Base-by-base conservation (phyloP, 768 basidiomycete species). In the Boletus vinaceobasis region DNA sequence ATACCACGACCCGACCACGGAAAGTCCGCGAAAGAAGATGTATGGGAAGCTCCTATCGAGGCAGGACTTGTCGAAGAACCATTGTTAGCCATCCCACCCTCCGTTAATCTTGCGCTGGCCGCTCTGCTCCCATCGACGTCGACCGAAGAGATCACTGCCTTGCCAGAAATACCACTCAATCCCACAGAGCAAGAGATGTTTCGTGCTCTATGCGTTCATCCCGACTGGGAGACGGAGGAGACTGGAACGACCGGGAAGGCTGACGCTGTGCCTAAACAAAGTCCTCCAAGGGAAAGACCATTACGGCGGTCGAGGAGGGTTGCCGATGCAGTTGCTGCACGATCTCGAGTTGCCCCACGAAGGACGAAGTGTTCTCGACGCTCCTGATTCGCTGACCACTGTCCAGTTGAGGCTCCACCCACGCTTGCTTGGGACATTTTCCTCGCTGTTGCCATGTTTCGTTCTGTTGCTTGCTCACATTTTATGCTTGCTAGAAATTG, bases 141-240 rank as follows among this genome's bases (percentile, higher is more conserved):
- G 53, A 44, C 52, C 15, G 56, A 62, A 38, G 60, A 59, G 13
- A 51, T 15, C 19, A 36, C 47, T 26, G 21, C 46, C 11, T 35
- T 36, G 14, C 44, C 65, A 7, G 70, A 72, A 29, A 72, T 73
- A 4, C 87, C 87, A 19, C 76, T 90, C 46, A 89, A 80, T 59
- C 82, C 83, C 23, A 82, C 79, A 10, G 88, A 90, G 61, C 81
- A 86, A 63, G 82, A 86, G 67, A 83, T 90, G 46, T 89, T 90
- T 70, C 80, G 75, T 39, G 77, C 79, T 44, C 69, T 89, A 26
- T 89, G 86, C 56, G 73, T 79, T 32, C 77, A 79, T 56, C 79
- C 81, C 19, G 83, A 84, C 55, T 81, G 79, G 79, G 70, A 71
- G 38, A 51, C 46, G 23, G 79, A 82, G 45, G 79, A 74, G 21